Base-by-base conservation (phyloP, 306 rosid species). In the Cajanus cajan region DNA sequence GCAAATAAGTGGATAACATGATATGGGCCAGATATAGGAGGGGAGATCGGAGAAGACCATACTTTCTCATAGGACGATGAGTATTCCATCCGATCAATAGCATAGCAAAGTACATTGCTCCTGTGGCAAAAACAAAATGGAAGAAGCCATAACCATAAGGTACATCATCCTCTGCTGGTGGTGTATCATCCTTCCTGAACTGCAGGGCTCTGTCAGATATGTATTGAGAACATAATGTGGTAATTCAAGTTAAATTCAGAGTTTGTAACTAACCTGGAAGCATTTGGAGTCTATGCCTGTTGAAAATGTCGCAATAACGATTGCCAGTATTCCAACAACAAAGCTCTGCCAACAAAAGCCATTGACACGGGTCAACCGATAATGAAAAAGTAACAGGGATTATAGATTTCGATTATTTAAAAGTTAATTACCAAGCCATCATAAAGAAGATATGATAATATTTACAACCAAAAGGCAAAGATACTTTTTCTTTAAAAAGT, bases 41-140 rank as follows among this genome's bases (percentile, higher is more conserved):
- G 4, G 59, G 31, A 70, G 52, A 66, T 19, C 3, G 59, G 31
- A 70, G 25, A 62, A 73, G 62, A 67, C 67, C 83, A 33, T 89
- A 95, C 99, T 86, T 90, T 78, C 88, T 87, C 88, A 95, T 95
- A 57, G 91, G 43, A 76, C 91, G 97, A 78, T 95, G 90, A 70
- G 89, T 82, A 62, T 91, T 95, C 99, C 98, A 95, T 76, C 99
- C 95, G 70, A 95, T 91, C 86, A 95, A 86, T 37, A 95, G 92
- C 99, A 95, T 95, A 1, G 98, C 99, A 62, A 95, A 95, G 89
- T 95, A 91, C 99, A 95, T 95, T 44, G 99, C 97, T 76, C 99
- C 99, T 0, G 99, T 93, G 76, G 99, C 97, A 47, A 95, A 95
- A 76, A 95, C 99, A 77, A 95, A 91, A 82, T 95, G 99, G 86